phyloP scores from a whole-genome alignment of 2,329 filamentous ascomycete species.

The Chrysoporthe cubensis region DNA sequence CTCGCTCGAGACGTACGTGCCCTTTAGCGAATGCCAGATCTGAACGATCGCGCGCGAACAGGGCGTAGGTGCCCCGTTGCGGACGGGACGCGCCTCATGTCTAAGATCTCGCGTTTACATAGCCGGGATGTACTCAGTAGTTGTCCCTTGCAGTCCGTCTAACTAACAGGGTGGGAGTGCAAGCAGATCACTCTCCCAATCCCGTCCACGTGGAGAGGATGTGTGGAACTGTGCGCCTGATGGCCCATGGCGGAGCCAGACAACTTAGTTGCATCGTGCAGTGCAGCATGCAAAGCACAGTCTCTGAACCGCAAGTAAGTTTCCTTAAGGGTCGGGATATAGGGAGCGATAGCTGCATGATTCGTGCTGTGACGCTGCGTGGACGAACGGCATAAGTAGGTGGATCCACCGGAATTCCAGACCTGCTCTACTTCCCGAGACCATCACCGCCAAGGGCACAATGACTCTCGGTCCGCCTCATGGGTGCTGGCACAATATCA shows the following conservation, averaged over 20 bases:
- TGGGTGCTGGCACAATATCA: too few species aligned
- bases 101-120: too few species aligned
- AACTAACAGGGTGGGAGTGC: too few species aligned
- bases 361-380: background rate
- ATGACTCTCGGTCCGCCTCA: too few species aligned
- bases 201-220: too few species aligned
- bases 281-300: background rate
- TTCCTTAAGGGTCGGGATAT: background rate
- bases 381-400: background rate
- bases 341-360: background rate
- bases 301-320: background rate
- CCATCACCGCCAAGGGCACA: too few species aligned
- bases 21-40: background rate
- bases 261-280: background rate
- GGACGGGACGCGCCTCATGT: background rate
- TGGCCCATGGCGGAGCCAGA: too few species aligned
- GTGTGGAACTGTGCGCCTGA: too few species aligned
- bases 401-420: background rate
- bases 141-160: too few species aligned
- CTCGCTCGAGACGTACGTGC: background rate
- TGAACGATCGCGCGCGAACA: background rate
- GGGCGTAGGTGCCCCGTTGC: background rate
- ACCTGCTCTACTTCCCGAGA: background rate
- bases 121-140: too few species aligned
- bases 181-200: too few species aligned